Evolutionary conservation across 2,329 filamentous ascomycete species (phyloP).

Genomic region (Pseudogymnoascus sp.): DNA sequence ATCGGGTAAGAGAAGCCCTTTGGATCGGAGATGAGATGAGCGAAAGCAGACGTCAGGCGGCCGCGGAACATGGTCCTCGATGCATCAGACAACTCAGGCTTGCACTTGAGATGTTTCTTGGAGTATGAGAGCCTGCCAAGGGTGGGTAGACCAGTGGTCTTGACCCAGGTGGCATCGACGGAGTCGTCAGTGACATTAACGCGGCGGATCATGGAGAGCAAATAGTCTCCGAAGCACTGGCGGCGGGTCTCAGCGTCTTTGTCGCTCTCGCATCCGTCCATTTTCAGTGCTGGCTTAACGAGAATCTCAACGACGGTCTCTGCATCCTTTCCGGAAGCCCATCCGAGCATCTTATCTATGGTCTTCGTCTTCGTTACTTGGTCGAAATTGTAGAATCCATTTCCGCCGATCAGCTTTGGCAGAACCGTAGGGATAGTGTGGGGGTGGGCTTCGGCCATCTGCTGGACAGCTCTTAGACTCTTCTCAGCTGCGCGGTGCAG

Average conservation of each 20-base stretch:
- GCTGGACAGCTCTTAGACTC: slow-evolving; percentile 63
- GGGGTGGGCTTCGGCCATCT: slow-evolving; percentile 54
- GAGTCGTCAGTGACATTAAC: slow-evolving; percentile 20
- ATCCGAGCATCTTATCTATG: slow-evolving; percentile 49
- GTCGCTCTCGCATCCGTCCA: slow-evolving; percentile 28
- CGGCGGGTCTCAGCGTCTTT: slow-evolving; percentile 26
- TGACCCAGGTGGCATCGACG: slow-evolving; percentile 21
- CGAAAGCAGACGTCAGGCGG: slow-evolving; percentile 51
- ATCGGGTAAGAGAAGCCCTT: slow-evolving; percentile 41
- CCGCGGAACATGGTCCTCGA: slow-evolving; percentile 48
- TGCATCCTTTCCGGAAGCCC: slow-evolving; percentile 22
- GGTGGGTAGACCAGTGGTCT: slow-evolving; percentile 19
- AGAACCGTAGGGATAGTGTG: slow-evolving; percentile 54
- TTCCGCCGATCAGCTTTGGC: slow-evolving; percentile 58
- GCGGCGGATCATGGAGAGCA: slow-evolving; percentile 25
- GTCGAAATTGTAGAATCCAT: slow-evolving; percentile 75
- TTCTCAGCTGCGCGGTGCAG: slow-evolving; percentile 73
- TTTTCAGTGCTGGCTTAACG: slow-evolving; percentile 35
- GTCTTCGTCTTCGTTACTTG: slow-evolving; percentile 80
- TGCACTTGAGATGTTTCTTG: slow-evolving; percentile 34
- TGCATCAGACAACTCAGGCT: slow-evolving; percentile 43
- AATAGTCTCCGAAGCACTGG: slow-evolving; percentile 27
- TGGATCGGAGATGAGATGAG: slow-evolving; percentile 47
- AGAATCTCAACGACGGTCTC: slow-evolving; percentile 41
- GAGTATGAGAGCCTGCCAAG: slow-evolving; percentile 51